phyloP scores from a whole-genome alignment of 2,329 filamentous ascomycete genomes.

The Xylariales sp. region DNA sequence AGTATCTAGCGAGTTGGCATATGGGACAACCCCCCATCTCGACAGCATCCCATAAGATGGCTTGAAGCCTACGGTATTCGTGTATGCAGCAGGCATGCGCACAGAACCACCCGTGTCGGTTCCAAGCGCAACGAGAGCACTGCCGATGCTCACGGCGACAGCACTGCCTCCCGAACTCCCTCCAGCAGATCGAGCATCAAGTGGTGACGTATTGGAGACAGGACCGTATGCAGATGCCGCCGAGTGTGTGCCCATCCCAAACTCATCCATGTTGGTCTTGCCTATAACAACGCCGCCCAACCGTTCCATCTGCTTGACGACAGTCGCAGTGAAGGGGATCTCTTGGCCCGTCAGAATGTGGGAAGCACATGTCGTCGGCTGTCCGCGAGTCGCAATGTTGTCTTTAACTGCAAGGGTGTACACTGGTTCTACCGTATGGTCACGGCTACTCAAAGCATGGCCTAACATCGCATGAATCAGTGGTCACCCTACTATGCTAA shows the following conservation, averaged over 20 bases:
- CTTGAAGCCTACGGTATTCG: slow-evolving; percentile 79
- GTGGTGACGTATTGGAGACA: slow-evolving; percentile 48
- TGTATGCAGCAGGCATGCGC: slow-evolving; percentile 82
- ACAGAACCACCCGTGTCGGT: slow-evolving; percentile 94
- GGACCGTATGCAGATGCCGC: slow-evolving; percentile 62
- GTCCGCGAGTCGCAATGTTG: slow-evolving; percentile 63
- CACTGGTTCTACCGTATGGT: too few species aligned
- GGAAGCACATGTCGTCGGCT: slow-evolving; percentile 82
- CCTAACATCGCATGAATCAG: too few species aligned
- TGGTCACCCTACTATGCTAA: too few species aligned
- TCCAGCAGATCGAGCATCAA: slow-evolving; percentile 56
- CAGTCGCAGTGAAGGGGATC: slow-evolving; percentile 78
- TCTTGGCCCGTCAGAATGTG: slow-evolving; percentile 63
- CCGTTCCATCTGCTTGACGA: slow-evolving; percentile 62
- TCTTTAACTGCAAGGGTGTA: slow-evolving; percentile 65
- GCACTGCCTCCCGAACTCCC: slow-evolving; percentile 94
- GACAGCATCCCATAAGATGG: slow-evolving; percentile 87
- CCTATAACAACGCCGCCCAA: slow-evolving; percentile 62
- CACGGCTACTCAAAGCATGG: too few species aligned
- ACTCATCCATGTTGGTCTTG: slow-evolving; percentile 94
- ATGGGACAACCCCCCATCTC: slow-evolving; percentile 80
- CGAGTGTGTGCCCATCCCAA: slow-evolving; percentile 89
- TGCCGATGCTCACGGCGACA: slow-evolving; percentile 65
- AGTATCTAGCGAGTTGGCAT: slow-evolving; percentile 89
- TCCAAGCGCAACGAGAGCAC: slow-evolving; percentile 64